Evolutionary conservation across 768 basidiomycete species (phyloP), one percentile per base, ranked within the genome.

Genomic region (Omphalotus guepiniiformis): DNA sequence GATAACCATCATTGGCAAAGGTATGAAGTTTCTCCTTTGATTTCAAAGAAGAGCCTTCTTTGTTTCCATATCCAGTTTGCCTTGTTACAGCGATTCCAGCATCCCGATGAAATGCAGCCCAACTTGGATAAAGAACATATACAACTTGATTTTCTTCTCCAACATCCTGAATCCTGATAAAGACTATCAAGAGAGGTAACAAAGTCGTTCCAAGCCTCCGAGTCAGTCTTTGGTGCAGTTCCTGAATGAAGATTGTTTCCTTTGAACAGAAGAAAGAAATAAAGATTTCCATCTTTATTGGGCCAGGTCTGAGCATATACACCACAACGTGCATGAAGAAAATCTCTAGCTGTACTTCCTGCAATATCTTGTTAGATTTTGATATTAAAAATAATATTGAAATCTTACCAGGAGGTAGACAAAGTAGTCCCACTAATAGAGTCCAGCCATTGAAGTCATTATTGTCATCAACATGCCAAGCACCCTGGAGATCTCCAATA

Each of bases 241-340:
- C 50, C 50, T 8, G 50, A 49, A 32, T 52, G 50, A 5, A 52
- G n/a, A 32, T 52, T 39, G 50, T 52, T 52, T 15, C 50, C 50
- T 30, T 52, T 48, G 28, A 52, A 41, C 6, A 52, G 12, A n/a
- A 52, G 47, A 27, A 48, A 39, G 28, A 39, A 15, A 4, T 18
- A 12, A 11, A 42, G 15, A 6, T 16, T 6, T 19, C 47, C 50
- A 16, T 35, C 30, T 18, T n/a, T 32, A 7, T 15, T 22, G n/a
- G 30, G 19, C 25, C 27, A 8, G 11, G 15, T 8, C 5, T 37
- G 38, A 25, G 34, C 38, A 39, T 52, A 52, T 28, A 52, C n/a
- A 6, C 47, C 47, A 35, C 18, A 29, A 9, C 50, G 37, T 21
- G 50, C 50, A 11, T 39, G 30, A 4, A 41, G 12, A 35, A 52